A percentile compares a stretch with the other conserved stretches of the same genome.
Evolutionary conservation across 441 rosid genomes (phyloP).

Genomic region (Eruca vesicaria): DNA sequence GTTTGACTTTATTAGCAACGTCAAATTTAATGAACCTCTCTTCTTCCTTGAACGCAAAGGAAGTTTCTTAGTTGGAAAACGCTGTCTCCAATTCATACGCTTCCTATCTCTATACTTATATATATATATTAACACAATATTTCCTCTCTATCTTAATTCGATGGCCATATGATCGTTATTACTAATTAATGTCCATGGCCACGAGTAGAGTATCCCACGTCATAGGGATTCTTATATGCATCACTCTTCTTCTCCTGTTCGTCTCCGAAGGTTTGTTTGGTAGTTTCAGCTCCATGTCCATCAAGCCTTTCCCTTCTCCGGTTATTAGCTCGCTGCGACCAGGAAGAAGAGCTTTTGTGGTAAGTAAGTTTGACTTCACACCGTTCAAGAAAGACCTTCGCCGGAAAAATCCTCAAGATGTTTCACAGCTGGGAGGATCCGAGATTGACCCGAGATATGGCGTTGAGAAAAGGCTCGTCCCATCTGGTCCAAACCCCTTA

Average conservation of each 20-base stretch:
- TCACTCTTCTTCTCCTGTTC: constrained; percentile 24
- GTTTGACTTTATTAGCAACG: constrained; percentile 53
- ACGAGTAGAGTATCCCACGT: constrained; percentile 12
- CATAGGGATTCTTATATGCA: constrained; percentile 3
- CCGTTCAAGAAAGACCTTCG: constrained; percentile 39
- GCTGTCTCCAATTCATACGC: constrained; percentile 32
- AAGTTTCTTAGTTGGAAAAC: constrained; percentile 53
- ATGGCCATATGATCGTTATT: constrained; percentile 14
- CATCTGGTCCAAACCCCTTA: constrained; percentile 86
- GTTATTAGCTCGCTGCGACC: constrained; percentile 11
- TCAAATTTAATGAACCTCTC: constrained; percentile 31
- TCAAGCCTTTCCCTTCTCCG: not conserved
- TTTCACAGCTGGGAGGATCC: constrained; percentile 16
- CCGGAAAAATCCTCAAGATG: constrained; percentile 10
- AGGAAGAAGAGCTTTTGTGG: constrained; percentile 35
- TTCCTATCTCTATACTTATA: not conserved
- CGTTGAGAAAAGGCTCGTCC: constrained; percentile 62
- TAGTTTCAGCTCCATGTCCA: not conserved
- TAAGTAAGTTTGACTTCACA: constrained; percentile 44
- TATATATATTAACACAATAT: not conserved
- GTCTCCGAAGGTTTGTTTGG: not conserved
- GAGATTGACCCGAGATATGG: constrained; percentile 53
- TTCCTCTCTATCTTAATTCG: not conserved
- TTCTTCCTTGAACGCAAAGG: constrained; percentile 75
- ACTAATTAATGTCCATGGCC: constrained; percentile 22